A percentile compares a stretch with the other conserved stretches of the same genome.
These are phyloP conservation scores for Clitoria ternatea DNA, from an alignment of 306 rosid genomes.

Conservation along the genomic window DNA sequence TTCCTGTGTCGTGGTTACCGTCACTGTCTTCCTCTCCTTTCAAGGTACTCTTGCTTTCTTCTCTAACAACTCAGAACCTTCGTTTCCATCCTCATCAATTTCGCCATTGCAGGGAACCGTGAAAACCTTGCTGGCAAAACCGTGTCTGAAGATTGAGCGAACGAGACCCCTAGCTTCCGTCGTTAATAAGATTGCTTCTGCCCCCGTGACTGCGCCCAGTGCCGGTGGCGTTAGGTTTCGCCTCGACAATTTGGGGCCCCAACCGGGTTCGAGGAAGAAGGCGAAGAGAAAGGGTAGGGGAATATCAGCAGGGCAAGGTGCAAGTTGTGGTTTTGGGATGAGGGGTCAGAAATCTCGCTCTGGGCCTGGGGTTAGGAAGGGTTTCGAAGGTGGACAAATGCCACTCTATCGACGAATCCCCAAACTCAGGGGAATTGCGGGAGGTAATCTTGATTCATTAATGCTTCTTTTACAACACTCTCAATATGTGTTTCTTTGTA, in stretches of 20 bases:
- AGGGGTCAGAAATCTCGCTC: slow-evolving; percentile 96
- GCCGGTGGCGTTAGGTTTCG: slow-evolving; percentile 53
- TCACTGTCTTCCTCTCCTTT: slow-evolving; percentile 59
- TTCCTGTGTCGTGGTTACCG: slow-evolving; percentile 34
- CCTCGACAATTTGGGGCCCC: slow-evolving; percentile 87
- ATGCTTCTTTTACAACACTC: not conserved
- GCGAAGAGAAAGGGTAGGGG: slow-evolving; percentile 92
- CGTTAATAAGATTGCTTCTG: slow-evolving; percentile 33
- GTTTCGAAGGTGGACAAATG: slow-evolving; percentile 98
- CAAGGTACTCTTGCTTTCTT: slow-evolving; percentile 46
- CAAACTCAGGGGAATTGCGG: slow-evolving; percentile 88
- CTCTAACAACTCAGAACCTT: not conserved
- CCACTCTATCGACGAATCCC: slow-evolving; percentile 92
- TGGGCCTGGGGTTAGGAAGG: slow-evolving; percentile 78
- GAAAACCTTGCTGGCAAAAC: slow-evolving; percentile 38
- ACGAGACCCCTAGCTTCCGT: slow-evolving; percentile 26
- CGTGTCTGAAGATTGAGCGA: slow-evolving; percentile 31
- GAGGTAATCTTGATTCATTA: slow-evolving; percentile 51
- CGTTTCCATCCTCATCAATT: not conserved
- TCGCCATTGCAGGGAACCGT: slow-evolving; percentile 52
- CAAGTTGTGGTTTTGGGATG: slow-evolving; percentile 99
- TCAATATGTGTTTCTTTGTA: too few species aligned
- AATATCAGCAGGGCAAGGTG: slow-evolving; percentile 89
- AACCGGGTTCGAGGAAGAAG: slow-evolving; percentile 87
- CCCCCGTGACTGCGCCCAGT: slow-evolving; percentile 15